Conservation (phyloP, 1,284 basidiomycete genomes). For the Ustilago trichophora region DNA sequence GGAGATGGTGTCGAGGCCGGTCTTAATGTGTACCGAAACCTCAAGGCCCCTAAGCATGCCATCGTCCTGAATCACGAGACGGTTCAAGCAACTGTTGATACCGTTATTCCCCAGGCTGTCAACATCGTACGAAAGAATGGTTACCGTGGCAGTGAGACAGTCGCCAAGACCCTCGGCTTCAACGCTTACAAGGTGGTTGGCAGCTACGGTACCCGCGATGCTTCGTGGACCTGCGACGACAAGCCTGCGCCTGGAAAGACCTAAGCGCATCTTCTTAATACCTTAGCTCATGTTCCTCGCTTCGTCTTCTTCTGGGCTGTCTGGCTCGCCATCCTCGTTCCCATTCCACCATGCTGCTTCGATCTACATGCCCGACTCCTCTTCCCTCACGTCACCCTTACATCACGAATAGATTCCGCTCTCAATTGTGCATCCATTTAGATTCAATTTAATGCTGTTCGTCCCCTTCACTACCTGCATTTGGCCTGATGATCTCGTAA, state of each 20-base stretch:
- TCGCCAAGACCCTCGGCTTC: conserved; percentile 32
- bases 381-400: too few relatives aligned
- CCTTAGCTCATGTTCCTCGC: too few relatives aligned
- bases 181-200: conserved; percentile 56
- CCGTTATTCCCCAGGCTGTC: conserved; percentile 50
- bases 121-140: conserved; percentile 48
- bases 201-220: conserved; percentile 35
- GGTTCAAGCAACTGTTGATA: conserved; percentile 33
- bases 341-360: too few relatives aligned
- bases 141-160: conserved; percentile 47
- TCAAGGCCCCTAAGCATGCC: conserved; percentile 42
- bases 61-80: conserved; percentile 62
- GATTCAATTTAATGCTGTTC: too few relatives aligned
- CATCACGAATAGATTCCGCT: too few relatives aligned
- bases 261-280: too few relatives aligned
- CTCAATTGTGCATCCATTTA: too few relatives aligned
- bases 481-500: too few relatives aligned
- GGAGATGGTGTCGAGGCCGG: conserved; percentile 24
- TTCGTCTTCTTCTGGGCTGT: too few relatives aligned
- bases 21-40: conserved; percentile 36
- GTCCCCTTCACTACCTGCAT: too few relatives aligned
- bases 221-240: conserved; percentile 52
- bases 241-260: conserved; percentile 33
- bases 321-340: too few relatives aligned
- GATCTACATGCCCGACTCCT: too few relatives aligned